A percentile compares a stretch with the other conserved stretches of the same genome.
Conservation (phyloP, 2,329 filamentous ascomycete species). For the Akanthomyces lecanii region DNA sequence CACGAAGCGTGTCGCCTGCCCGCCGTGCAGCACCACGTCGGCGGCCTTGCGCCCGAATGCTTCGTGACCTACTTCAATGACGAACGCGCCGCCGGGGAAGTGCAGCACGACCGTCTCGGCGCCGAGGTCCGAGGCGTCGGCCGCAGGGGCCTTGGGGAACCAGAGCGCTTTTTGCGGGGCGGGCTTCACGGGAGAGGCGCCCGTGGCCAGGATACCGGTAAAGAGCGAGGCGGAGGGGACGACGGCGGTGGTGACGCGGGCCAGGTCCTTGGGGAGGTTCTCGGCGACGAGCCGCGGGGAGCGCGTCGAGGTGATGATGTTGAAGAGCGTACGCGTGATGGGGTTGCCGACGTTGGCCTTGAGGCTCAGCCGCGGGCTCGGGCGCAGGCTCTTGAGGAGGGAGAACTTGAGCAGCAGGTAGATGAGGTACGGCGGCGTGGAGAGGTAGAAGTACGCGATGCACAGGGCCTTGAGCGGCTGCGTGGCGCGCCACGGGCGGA, state of each 20-base stretch:
- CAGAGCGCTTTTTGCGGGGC: constrained; percentile 5
- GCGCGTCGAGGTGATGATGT: neutral
- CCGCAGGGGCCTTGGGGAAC: constrained; percentile 5
- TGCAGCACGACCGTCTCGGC: constrained; percentile 24
- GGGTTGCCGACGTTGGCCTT: constrained; percentile 11
- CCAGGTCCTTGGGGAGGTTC: neutral
- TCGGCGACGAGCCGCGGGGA: constrained; percentile 4
- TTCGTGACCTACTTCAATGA: constrained; percentile 27
- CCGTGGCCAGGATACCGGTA: neutral
- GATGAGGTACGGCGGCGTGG: constrained; percentile 6
- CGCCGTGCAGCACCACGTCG: constrained; percentile 21
- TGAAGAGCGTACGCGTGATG: constrained; percentile 4
- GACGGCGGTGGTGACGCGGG: neutral
- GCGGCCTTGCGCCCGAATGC: constrained; percentile 24
- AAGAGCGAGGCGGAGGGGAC: neutral
- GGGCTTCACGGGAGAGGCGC: neutral
- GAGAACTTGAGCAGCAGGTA: constrained; percentile 5
- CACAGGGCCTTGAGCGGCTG: constrained; percentile 16
- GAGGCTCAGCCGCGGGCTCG: neutral
- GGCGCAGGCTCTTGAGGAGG: neutral
- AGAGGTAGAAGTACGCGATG: constrained; percentile 7
- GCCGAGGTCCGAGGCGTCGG: neutral
- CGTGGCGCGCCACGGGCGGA: constrained; percentile 5
- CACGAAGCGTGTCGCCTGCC: constrained; percentile 22
- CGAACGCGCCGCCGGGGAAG: constrained; percentile 29